Evolutionary conservation across 805 yeast genomes (phyloP).

Genomic region (Candida wancherniae): DNA sequence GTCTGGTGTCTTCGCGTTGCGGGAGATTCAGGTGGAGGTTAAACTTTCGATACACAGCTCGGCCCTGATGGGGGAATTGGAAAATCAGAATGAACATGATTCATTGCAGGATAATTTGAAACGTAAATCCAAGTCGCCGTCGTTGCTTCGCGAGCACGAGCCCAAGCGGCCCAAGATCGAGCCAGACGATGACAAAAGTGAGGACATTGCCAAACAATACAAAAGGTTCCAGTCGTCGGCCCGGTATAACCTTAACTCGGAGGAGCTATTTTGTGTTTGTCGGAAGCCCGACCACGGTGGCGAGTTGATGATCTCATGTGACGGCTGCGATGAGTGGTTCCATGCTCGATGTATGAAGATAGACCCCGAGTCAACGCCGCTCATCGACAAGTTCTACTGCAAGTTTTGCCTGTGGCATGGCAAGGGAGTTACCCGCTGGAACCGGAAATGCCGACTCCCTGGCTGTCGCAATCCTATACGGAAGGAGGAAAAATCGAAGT

Average conservation of each 20-base stretch:
- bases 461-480: slow-evolving; percentile 54
- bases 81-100: too few species aligned
- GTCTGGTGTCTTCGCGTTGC: too few species aligned
- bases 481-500: slow-evolving; percentile 49
- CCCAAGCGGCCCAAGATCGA: slow-evolving; percentile 9
- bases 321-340: slow-evolving; percentile 93
- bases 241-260: slow-evolving; percentile 46
- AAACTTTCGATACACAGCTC: too few species aligned
- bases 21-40: too few species aligned
- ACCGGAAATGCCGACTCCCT: slow-evolving; percentile 63
- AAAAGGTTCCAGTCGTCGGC: slow-evolving; percentile 32
- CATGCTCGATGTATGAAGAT: slow-evolving; percentile 76
- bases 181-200: slow-evolving; percentile 22
- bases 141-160: slow-evolving; percentile 7
- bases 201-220: slow-evolving; percentile 34
- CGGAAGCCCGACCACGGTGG: slow-evolving; percentile 70
- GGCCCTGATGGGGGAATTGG: too few species aligned
- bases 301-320: slow-evolving; percentile 88
- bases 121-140: slow-evolving; percentile 15
- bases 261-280: slow-evolving; percentile 73
- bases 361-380: slow-evolving; percentile 43
- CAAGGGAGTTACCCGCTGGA: slow-evolving; percentile 59
- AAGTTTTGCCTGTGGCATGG: slow-evolving; percentile 61
- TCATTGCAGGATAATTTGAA: slow-evolving; percentile 5
- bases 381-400: slow-evolving; percentile 67